Conservation (phyloP, 2,329 filamentous ascomycete genomes). For the Keithomyces neogunnii region DNA sequence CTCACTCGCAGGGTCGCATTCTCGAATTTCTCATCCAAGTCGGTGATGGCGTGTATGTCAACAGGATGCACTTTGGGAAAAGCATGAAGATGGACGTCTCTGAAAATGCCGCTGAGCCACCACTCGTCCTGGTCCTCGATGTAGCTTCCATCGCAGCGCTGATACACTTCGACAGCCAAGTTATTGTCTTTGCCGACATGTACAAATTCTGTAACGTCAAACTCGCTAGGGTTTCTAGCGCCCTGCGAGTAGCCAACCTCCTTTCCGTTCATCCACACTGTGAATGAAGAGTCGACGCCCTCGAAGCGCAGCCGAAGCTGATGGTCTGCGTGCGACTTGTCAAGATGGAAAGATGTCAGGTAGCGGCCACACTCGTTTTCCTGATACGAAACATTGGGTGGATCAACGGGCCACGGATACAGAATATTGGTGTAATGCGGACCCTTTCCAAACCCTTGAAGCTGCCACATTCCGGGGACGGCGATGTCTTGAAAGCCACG, state of each 20-base stretch:
- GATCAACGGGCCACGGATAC: conserved; percentile 59
- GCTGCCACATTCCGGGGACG: conserved; percentile 65
- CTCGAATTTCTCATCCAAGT: conserved; percentile 44
- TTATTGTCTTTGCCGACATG: conserved; percentile 37
- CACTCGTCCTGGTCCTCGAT: conserved; percentile 66
- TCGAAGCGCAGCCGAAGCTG: conserved; percentile 65
- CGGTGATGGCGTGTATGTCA: conserved; percentile 47
- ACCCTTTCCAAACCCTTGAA: conserved; percentile 53
- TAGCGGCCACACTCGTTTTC: conserved; percentile 61
- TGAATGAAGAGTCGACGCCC: conserved; percentile 65
- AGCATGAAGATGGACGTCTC: conserved; percentile 57
- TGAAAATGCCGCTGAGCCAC: conserved; percentile 61
- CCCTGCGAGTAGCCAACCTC: conserved; percentile 66
- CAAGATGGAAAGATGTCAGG: conserved; percentile 45
- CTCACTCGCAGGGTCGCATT: conserved; percentile 43
- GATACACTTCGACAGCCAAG: conserved; percentile 61
- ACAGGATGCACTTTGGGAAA: conserved; percentile 48
- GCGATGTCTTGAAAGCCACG: conserved; percentile 32
- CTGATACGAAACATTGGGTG: conserved; percentile 54
- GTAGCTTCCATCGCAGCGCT: conserved; percentile 64
- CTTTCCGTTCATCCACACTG: conserved; percentile 60
- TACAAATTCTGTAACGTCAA: conserved; percentile 54
- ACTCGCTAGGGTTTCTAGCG: conserved; percentile 63
- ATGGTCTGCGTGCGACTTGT: conserved; percentile 32
- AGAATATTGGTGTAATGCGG: conserved; percentile 65